Conservation (phyloP, 2,329 filamentous ascomycete species). For the Ophiostoma sp. region DNA sequence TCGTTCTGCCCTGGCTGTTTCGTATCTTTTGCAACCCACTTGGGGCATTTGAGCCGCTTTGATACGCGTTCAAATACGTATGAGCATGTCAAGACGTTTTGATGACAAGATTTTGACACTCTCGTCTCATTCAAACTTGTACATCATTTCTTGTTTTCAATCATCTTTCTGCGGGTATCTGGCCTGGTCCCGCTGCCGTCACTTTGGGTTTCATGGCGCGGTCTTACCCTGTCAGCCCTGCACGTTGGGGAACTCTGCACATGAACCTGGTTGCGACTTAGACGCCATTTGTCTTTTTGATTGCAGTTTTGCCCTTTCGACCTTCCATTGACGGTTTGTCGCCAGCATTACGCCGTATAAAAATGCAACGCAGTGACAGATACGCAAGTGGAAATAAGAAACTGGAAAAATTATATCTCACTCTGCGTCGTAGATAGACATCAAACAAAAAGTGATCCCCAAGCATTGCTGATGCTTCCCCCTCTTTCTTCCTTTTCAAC, state of each 20-base stretch:
- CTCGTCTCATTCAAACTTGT: neutral
- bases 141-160: neutral
- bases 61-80: neutral
- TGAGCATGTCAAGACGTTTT: neutral
- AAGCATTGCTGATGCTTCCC: neutral
- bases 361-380: slow-evolving; percentile 7
- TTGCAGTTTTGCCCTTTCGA: neutral
- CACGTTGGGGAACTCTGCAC: neutral
- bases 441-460: neutral
- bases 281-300: neutral
- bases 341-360: neutral
- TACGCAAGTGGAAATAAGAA: slow-evolving; percentile 8
- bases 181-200: neutral
- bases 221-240: slow-evolving; percentile 9
- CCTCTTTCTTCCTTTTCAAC: neutral
- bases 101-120: neutral
- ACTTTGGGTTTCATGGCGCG: slow-evolving; percentile 4
- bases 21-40: neutral
- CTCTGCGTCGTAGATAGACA: too few species aligned
- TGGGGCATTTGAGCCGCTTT: neutral
- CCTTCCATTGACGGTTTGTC: neutral
- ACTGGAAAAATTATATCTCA: neutral
- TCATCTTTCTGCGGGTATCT: neutral
- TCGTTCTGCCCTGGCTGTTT: slow-evolving; percentile 5
- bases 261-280: neutral